Conservation (phyloP, 139 green algal species). For the Tetratostichococcus sp. region DNA sequence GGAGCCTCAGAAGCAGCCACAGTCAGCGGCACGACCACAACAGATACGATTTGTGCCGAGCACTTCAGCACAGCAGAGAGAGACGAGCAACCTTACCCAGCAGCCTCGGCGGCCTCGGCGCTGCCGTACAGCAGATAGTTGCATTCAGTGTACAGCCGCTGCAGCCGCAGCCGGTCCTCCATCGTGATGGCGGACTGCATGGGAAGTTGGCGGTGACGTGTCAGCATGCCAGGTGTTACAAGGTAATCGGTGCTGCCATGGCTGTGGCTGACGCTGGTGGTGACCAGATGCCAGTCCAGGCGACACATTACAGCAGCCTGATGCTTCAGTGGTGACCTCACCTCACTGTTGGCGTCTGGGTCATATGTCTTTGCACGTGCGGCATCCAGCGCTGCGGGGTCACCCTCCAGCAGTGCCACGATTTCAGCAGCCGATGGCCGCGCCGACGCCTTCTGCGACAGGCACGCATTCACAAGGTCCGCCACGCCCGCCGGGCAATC, state of each 20-base stretch:
- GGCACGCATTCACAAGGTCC: slow-evolving; percentile 26
- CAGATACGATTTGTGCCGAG: no score
- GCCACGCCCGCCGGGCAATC: slow-evolving; percentile 36
- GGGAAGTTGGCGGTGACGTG: no score
- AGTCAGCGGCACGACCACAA: no score
- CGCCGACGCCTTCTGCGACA: slow-evolving; percentile 18
- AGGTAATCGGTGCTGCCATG: no score
- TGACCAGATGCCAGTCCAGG: no score
- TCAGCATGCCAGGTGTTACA: no score
- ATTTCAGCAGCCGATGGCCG: slow-evolving; percentile 24
- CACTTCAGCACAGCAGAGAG: no score
- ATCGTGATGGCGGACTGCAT: not conserved
- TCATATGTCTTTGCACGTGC: not conserved
- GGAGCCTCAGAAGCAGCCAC: no score
- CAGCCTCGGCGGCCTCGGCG: not conserved
- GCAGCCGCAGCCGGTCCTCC: not conserved
- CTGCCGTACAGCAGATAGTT: not conserved
- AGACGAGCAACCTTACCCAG: not conserved
- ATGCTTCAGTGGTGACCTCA: no score
- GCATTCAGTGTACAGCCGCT: not conserved
- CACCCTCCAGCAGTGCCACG: not conserved
- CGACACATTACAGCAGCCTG: no score
- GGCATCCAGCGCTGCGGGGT: not conserved
- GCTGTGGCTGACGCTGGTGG: no score
- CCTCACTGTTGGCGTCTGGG: no score